These are phyloP conservation scores for Trypanosoma melophagium DNA, from an alignment of 208 protist genomes.

Conservation along the genomic window DNA sequence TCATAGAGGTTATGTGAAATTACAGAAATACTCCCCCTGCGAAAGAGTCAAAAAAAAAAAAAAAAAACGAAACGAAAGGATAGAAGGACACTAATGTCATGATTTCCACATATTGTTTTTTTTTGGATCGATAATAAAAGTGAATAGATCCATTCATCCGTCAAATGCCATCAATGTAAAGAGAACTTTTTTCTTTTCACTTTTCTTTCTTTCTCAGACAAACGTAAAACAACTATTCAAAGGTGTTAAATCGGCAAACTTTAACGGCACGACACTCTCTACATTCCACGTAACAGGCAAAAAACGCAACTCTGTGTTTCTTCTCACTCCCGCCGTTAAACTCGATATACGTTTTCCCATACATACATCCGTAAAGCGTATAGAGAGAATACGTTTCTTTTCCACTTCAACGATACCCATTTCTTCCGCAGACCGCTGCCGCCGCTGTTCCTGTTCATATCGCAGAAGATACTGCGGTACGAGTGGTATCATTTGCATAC, in stretches of 20 bases:
- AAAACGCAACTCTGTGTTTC: not conserved
- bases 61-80: too few relatives aligned
- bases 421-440: not conserved
- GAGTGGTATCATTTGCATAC: constrained; percentile 1
- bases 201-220: constrained; percentile 8
- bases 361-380: not conserved
- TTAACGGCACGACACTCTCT: not conserved
- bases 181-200: too few relatives aligned
- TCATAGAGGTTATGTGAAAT: too few relatives aligned
- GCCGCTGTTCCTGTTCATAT: not conserved
- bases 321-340: not conserved
- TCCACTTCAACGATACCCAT: not conserved
- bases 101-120: too few relatives aligned
- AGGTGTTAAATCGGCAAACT: constrained; percentile 7
- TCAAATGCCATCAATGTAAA: too few relatives aligned
- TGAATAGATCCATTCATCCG: too few relatives aligned
- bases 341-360: not conserved
- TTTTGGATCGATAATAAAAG: too few relatives aligned
- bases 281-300: not conserved
- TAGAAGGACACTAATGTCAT: too few relatives aligned
- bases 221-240: constrained; percentile 17
- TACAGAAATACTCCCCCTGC: too few relatives aligned
- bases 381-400: not conserved
- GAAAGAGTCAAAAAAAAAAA: too few relatives aligned
- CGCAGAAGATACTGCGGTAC: not conserved